A percentile compares a stretch with the other conserved stretches of the same genome.
phyloP scores from a whole-genome alignment of 148 eudicot genomes.

The Euryodendron excelsum region DNA sequence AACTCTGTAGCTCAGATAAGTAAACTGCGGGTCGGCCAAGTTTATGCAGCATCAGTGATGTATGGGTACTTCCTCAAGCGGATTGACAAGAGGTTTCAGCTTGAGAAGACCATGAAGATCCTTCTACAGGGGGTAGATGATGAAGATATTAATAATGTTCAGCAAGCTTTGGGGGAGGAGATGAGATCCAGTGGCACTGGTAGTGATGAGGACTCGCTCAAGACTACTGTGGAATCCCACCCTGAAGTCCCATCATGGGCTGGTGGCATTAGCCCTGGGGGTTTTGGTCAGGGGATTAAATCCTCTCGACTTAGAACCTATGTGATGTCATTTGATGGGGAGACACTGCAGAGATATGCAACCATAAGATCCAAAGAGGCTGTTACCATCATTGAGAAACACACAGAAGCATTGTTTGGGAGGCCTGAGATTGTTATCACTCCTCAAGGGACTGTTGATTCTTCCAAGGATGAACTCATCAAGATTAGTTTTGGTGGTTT shows the following conservation, averaged over 20 bases:
- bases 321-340: constrained; percentile 89
- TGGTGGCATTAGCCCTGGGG: constrained; percentile 44
- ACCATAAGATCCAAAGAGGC: constrained; percentile 83
- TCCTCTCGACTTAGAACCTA: constrained; percentile 71
- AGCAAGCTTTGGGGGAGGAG: constrained; percentile 29
- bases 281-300: constrained; percentile 55
- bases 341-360: constrained; percentile 73
- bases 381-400: constrained; percentile 78
- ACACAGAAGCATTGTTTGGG: constrained; percentile 95
- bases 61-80: constrained; percentile 94
- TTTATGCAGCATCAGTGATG: constrained; percentile 96
- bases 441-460: constrained; percentile 73
- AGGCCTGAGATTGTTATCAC: constrained; percentile 74
- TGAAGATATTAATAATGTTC: constrained; percentile 34
- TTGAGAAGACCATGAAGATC: constrained; percentile 78
- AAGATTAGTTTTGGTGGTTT: constrained; percentile 80
- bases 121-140: constrained; percentile 53
- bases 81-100: constrained; percentile 89
- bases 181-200: constrained; percentile 9
- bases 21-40: constrained; percentile 88
- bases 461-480: constrained; percentile 69
- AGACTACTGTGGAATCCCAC: constrained; percentile 35
- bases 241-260: constrained; percentile 67
- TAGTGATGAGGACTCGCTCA: constrained; percentile 26
- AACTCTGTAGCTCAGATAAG: constrained; percentile 72